Conservation (phyloP, 176 grass and related monocot genomes). For the Themeda triandra region DNA sequence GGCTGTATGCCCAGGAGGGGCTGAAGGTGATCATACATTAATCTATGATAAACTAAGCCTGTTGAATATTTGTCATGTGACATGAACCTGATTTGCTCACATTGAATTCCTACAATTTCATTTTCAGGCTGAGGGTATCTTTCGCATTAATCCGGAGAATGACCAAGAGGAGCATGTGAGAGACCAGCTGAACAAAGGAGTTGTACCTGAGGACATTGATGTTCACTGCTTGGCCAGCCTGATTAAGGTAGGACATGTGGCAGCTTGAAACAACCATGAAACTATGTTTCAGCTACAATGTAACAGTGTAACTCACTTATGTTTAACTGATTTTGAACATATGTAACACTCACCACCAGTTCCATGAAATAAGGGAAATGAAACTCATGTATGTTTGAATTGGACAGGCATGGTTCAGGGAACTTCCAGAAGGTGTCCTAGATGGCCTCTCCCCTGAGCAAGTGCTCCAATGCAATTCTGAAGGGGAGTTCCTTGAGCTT, state of each 20-base stretch:
- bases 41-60: neutral
- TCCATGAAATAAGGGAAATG: neutral
- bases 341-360: neutral
- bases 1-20: conserved; percentile 73
- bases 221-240: conserved; percentile 88
- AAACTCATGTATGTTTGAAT: neutral
- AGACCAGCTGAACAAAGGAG: conserved; percentile 72
- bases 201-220: conserved; percentile 81
- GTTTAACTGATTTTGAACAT: neutral
- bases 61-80: neutral
- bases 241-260: conserved; percentile 72
- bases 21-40: conserved; percentile 40
- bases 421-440: conserved; percentile 88
- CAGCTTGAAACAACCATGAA: neutral
- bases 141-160: conserved; percentile 92
- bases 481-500: conserved; percentile 73
- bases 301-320: neutral
- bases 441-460: conserved; percentile 81
- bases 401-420: conserved; percentile 87
- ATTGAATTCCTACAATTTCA: neutral
- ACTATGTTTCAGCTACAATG: neutral
- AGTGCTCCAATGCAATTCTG: conserved; percentile 78
- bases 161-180: conserved; percentile 87
- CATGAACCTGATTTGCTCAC: neutral
- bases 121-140: conserved; percentile 87